Base-by-base conservation (phyloP, 805 yeast species). In the Suhomyces tanzawaensis region DNA sequence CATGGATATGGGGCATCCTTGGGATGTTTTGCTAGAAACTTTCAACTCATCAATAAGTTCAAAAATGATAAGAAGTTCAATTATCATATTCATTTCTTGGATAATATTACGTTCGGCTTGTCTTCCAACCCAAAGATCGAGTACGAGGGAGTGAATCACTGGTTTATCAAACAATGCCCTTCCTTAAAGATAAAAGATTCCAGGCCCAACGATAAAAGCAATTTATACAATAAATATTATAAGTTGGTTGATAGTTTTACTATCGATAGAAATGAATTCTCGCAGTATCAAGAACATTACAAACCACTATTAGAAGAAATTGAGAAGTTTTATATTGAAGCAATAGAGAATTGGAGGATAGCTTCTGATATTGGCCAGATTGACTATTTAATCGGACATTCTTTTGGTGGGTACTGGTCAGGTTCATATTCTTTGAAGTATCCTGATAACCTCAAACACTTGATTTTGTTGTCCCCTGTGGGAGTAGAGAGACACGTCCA, bases 331-430 rank as follows among this genome's bases (percentile, higher is more conserved):
- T 84, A 82, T 45, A 54, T 75, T 6, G 74, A 72, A 7, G 74
- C 81, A 2, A 56, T 86, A 5, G 91, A 85, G 36, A 55, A 60
- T 5, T 85, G 95, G 93, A 64, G 93, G 48, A 41, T 39, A 6
- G 60, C 50, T 7, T 62, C 73, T 15, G 66, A 69, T 0, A 55
- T 85, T 8, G 71, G 67, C 1, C 70, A 75, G 44, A 72, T 86
- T 27, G 72, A 69, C 46, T 82, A 76, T 49, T 53, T 86, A 11
- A 62, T 85, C 15, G 91, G 88, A 0, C 95, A 86, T 57, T 85
- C 95, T 0, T 79, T 77, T 46, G 95, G 95, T 22, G 93, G 88
- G 0, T 81, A 83, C 49, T 64, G 87, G 62, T 75, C 86, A 0
- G 75, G 76, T 34, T 74, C 81, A 5, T 85, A 82, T 55, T 70